These are phyloP conservation scores for Cytospora schulzeri DNA, from an alignment of 2,329 filamentous ascomycete species.

Conservation along the genomic window DNA sequence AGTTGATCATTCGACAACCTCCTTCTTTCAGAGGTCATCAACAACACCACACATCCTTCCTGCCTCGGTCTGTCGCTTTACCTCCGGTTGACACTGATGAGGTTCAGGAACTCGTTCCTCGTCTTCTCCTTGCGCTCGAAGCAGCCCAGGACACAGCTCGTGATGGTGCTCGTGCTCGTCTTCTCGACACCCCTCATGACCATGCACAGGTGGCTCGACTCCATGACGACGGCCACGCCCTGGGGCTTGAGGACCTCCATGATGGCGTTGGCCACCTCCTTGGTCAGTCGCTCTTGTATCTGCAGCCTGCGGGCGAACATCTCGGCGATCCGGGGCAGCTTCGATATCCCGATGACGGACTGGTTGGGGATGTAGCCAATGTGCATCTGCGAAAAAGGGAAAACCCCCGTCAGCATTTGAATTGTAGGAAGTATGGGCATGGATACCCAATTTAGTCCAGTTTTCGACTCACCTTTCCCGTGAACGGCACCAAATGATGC, in stretches of 20 bases:
- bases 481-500: constrained; percentile 96
- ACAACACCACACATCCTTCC: not conserved
- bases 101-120: constrained; percentile 89
- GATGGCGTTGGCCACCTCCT: constrained; percentile 91
- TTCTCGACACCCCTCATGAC: constrained; percentile 99
- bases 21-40: not conserved
- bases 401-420: not conserved
- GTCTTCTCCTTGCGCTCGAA: constrained; percentile 94
- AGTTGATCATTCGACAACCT: constrained; percentile 27
- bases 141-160: constrained; percentile 95
- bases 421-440: not conserved
- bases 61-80: not conserved
- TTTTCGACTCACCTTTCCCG: constrained; percentile 75
- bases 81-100: constrained; percentile 64
- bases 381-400: constrained; percentile 71
- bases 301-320: constrained; percentile 94
- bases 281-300: constrained; percentile 94
- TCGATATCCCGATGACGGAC: constrained; percentile 91
- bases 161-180: constrained; percentile 82
- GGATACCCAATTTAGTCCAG: too few species aligned
- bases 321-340: constrained; percentile 91
- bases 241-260: constrained; percentile 92
- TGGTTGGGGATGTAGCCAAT: constrained; percentile 95
- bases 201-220: constrained; percentile 96
- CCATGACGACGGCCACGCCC: constrained; percentile 96